Conservation (phyloP, 495 filamentous ascomycete species). For the Hyaloscypha hepaticicola region DNA sequence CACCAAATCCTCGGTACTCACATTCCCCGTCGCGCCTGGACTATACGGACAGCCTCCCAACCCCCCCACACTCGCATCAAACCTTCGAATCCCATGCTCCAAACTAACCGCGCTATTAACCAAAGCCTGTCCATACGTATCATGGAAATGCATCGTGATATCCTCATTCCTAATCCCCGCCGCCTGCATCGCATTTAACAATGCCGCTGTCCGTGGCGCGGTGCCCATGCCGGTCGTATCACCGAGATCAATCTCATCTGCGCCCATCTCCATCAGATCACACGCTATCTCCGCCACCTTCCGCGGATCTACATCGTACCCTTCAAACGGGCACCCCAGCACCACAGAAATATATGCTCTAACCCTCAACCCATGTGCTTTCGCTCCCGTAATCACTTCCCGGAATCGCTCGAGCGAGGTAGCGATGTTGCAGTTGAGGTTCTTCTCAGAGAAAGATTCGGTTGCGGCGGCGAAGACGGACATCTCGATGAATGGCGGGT, state of each 20-base stretch:
- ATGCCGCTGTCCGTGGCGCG: conserved; percentile 69
- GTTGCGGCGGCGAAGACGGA: conserved; percentile 93
- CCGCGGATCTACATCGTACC: conserved; percentile 72
- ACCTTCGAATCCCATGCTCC: conserved; percentile 84
- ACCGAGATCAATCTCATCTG: conserved; percentile 88
- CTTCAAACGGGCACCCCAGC: conserved; percentile 92
- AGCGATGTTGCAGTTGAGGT: conserved; percentile 86
- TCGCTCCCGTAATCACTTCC: conserved; percentile 72
- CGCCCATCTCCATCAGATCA: conserved; percentile 87
- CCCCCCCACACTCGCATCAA: conserved; percentile 87
- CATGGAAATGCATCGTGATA: conserved; percentile 91
- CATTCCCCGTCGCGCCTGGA: conserved; percentile 92
- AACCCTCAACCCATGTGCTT: conserved; percentile 68
- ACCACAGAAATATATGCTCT: conserved; percentile 95
- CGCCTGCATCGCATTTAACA: conserved; percentile 66
- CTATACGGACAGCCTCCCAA: conserved; percentile 93
- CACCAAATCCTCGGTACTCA: conserved; percentile 89
- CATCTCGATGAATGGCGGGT: conserved; percentile 63
- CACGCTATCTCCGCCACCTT: conserved; percentile 83
- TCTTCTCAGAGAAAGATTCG: conserved; percentile 85
- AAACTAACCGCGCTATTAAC: conserved; percentile 85
- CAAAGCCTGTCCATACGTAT: conserved; percentile 93
- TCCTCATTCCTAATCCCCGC: conserved; percentile 79
- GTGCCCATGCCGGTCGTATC: conserved; percentile 98
- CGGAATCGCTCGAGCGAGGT: conserved; percentile 75